Percentiles rank a stretch among this genome's conserved stretches.
Evolutionary conservation across 1,139 yeast genomes (phyloP).

Genomic region (Kodamaea ohmeri): DNA sequence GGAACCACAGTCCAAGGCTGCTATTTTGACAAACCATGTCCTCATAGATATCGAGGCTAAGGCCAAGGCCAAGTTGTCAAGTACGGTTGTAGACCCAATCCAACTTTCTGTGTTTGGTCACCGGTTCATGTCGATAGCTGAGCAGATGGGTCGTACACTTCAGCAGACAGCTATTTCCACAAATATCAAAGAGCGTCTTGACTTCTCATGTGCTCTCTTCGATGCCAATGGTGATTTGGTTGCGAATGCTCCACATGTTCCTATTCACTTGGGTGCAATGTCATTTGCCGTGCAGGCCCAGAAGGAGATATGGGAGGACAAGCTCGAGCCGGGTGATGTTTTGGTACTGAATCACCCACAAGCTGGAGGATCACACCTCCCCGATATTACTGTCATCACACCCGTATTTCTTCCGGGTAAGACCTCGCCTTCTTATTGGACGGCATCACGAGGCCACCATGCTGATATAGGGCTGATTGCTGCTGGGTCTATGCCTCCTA

Average conservation of each 20-base stretch:
- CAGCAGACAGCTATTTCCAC: conserved; percentile 81
- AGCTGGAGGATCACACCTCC: conserved; percentile 80
- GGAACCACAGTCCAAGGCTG: conserved; percentile 69
- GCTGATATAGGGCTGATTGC: conserved; percentile 48
- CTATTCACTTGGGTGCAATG: conserved; percentile 87
- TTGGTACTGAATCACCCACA: conserved; percentile 76
- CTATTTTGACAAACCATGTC: conserved; percentile 58
- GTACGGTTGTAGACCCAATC: conserved; percentile 57
- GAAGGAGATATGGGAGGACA: conserved; percentile 59
- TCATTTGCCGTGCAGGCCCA: conserved; percentile 77
- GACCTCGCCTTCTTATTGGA: conserved; percentile 38
- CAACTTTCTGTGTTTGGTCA: conserved; percentile 77
- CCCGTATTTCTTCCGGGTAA: conserved; percentile 42
- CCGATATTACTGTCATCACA: conserved; percentile 80
- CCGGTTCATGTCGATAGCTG: conserved; percentile 85
- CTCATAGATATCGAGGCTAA: conserved; percentile 36
- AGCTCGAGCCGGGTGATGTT: conserved; percentile 67
- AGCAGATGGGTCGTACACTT: conserved; percentile 81
- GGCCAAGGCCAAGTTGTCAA: conserved; percentile 24
- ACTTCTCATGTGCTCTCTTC: conserved; percentile 82
- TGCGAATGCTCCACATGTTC: conserved; percentile 87
- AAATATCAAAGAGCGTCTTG: conserved; percentile 81
- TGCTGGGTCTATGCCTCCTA: conserved; percentile 49
- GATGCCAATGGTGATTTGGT: conserved; percentile 73
- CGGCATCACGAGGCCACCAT: conserved; percentile 48